Evolutionary conservation across 2,329 filamentous ascomycete genomes (phyloP).

Genomic region (Paecilomyces variotii): DNA sequence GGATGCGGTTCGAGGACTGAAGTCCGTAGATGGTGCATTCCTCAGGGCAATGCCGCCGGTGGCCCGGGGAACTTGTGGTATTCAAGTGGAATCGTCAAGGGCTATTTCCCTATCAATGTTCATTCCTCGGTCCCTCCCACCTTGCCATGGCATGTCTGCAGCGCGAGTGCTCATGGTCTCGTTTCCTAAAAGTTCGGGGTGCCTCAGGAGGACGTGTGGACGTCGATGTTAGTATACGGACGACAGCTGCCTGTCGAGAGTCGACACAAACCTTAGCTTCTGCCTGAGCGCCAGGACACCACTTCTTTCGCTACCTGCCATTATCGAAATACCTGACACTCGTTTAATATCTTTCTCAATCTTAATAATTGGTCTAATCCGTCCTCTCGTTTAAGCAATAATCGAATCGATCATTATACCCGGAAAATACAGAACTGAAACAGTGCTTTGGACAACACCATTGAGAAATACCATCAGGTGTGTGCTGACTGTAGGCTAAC

Average conservation of each 20-base stretch:
- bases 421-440: background rate
- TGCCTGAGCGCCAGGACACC: background rate
- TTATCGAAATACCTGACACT: background rate
- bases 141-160: background rate
- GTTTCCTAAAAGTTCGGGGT: background rate
- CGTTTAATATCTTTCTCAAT: background rate
- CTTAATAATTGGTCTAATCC: background rate
- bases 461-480: background rate
- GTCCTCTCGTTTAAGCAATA: background rate
- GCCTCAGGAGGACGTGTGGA: background rate
- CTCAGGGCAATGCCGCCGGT: slow-evolving; percentile 4
- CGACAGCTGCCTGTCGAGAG: background rate
- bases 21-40: slow-evolving; percentile 10
- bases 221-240: background rate
- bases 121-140: background rate
- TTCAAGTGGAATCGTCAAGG: background rate
- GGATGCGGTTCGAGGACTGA: background rate
- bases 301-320: background rate
- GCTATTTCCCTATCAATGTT: background rate
- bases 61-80: slow-evolving; percentile 6
- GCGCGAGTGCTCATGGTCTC: background rate
- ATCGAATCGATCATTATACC: background rate
- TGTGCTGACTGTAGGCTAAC: background rate
- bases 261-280: background rate
- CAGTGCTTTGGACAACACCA: background rate